Evolutionary conservation across 768 basidiomycete genomes (phyloP), one percentile per base, ranked within the genome.

Genomic region (Dendrothele bispora): DNA sequence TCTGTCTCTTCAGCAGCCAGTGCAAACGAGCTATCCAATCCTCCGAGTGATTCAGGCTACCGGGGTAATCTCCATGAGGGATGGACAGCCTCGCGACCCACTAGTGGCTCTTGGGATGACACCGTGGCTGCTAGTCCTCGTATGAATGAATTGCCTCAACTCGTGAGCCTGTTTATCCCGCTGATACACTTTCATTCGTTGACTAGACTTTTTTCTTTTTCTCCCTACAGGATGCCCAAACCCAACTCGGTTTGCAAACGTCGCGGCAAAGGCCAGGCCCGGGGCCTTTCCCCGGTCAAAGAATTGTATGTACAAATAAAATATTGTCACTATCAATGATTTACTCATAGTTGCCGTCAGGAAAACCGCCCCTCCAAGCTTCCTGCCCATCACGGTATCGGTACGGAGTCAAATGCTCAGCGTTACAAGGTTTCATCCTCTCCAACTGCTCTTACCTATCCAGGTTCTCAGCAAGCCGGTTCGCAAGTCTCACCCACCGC

Each of bases 51-150:
- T 48, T 52, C 68, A 34, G 62, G 61, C 44, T 82, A 75, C 53
- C 79, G 77, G 40, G 56, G 72, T 18, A 73, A 66, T 49, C 59
- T 78, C 21, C 48, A 17, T 4, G 83, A 84, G 39, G 66, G 68
- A 25, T 84, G 83, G 82, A 49, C 63, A n/a, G 49, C 65, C 17
- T 64, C 78, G 4, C 70, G 83, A 38, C 65, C 79, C 22, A 64
- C 74, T 14, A 78, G 76, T 51, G 80, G 75, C 25, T 69, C 76
- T 18, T 86, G 84, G 83, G 85, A 83, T 47, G 84, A 84, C 49
- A 53, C 69, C 42, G 68, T 56, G 43, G 74, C 64, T 47, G 30
- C 62, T 24, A 76, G 68, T 48, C 74, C 78, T 14, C 67, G 74
- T 55, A 77, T 72, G 60, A 77, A 74, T 54, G 80, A 80, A 40